phyloP scores from a whole-genome alignment of 768 basidiomycete genomes.

The Mrakia blollopis region DNA sequence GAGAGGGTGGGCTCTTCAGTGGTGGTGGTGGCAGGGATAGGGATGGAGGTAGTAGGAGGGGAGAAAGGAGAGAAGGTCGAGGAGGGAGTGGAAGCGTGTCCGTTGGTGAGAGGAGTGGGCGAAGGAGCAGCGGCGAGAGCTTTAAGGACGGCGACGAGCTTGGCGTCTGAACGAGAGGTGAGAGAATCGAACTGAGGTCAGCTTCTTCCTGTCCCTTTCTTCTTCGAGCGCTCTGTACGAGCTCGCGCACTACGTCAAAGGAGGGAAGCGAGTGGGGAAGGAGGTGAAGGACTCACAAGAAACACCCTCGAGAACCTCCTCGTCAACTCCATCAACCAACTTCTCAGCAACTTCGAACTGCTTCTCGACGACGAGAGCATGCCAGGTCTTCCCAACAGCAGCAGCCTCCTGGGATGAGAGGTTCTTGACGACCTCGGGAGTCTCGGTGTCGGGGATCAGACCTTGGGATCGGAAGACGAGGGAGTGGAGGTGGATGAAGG shows the following conservation, averaged over 20 bases:
- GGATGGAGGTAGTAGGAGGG: neutral
- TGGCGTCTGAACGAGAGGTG: neutral
- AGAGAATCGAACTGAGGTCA: neutral
- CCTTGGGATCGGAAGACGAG: conserved; percentile 33
- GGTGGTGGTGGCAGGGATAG: neutral
- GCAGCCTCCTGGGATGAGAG: conserved; percentile 38
- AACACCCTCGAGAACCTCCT: conserved; percentile 36
- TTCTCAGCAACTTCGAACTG: conserved; percentile 34
- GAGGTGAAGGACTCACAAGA: conserved; percentile 31
- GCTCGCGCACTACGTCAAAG: no score
- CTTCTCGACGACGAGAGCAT: conserved; percentile 36
- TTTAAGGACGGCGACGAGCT: conserved; percentile 3
- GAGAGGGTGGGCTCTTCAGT: neutral
- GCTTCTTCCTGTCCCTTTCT: neutral
- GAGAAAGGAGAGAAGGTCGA: conserved; percentile 3
- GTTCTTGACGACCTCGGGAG: conserved; percentile 35
- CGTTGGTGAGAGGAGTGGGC: conserved; percentile 5
- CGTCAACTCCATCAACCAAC: conserved; percentile 30
- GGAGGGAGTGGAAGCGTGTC: neutral
- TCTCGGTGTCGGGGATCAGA: conserved; percentile 25
- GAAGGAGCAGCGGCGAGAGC: neutral
- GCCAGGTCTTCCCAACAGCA: conserved; percentile 34
- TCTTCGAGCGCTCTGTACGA: neutral
- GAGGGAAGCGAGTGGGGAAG: neutral
- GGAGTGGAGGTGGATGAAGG: conserved; percentile 39